Evolutionary conservation across 495 filamentous ascomycete species (phyloP), one percentile per base, ranked within the genome.

Genomic region (Trichodelitschia bisporula): DNA sequence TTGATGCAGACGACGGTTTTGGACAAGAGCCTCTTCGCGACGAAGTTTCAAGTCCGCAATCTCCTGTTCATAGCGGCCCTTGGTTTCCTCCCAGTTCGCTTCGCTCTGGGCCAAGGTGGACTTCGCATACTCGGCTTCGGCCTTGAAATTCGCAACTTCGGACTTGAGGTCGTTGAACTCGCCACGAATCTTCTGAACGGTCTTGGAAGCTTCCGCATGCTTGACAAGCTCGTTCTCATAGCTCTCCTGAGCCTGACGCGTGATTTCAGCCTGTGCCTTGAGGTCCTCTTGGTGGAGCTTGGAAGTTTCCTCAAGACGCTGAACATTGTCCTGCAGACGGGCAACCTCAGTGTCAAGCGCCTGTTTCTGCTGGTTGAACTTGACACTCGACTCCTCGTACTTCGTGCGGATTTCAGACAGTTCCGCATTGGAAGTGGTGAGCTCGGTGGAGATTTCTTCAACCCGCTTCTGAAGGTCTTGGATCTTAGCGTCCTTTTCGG

Each of bases 171-270:
- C 57, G 42, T 89, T 80, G 47, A 75, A 61, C 39, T 95, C 79
- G 5, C 52, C 57, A 23, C 89, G 75, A 29, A 89, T 54, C 24
- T 58, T 60, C 35, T 89, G 78, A 15, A 95, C 50, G 13, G 65
- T 59, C 50, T 79, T 78, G 1, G 83, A 77, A 11, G 89, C 84
- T 36, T 91, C 79, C 2, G 80, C 83, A 45, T 99, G 89, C 48
- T 83, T 90, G 41, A 91, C 66, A 1, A 95, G 61, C 41, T 95
- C 89, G 30, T 62, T 66, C 46, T 99, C 89, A 41, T 99, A 99
- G 36, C 84, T 80, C 39, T 89, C 72, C 46, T 95, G 89, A 4
- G 86, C 82, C 44, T 77, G 76, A 32, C 77, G 66, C 2, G 89
- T 76, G 45, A 99, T 99, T 15, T 80, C 71, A 15, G 83, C 82